Base-by-base conservation (phyloP, 371 early-diverging fungal species). In the Vairimorpha necatrix region DNA sequence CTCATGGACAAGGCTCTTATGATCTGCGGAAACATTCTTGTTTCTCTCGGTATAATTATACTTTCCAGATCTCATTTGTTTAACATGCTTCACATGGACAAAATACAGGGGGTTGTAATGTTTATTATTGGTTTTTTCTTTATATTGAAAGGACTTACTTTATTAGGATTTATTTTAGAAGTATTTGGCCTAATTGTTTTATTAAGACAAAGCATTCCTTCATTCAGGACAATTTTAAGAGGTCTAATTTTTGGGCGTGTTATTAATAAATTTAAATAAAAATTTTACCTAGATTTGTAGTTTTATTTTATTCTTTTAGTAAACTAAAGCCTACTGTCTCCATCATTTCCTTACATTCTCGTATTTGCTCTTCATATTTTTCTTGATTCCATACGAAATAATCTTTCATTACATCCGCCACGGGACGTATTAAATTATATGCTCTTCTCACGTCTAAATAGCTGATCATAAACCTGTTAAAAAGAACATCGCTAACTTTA, bases 361-460 rank as follows among this genome's bases (percentile, higher is more conserved):
- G 50, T 39, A 39, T 67, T 53, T 77, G 78, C 11, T 34, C 56
- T 38, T 67, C 56, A 30, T 26, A 30, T 28, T 56, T 3, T 18
- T 69, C 46, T 46, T 39, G 54, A 47, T n/a, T 46, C 80, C 83
- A 83, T 4, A 56, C 30, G 16, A 74, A 38, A 26, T 74, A 36
- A 11, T 47, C 50, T 67, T 32, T 48, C 58, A 83, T 71, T 13
- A 94, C 91, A 68, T 91, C 90, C 65, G 92, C 87, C n/a, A 97
- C 90, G 34, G 87, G 85, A 9, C 92, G 91, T 20, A 96, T 85
- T 11, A 92, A 87, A 70, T 92, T 90, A 69, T 88, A 84, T 14
- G 96, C 92, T 33, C 94, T 94, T 74, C 90, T 89, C 20, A 94
- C 91, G 84, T 95, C 93, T 74, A 95, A 87, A 87, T 94, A 95